A percentile compares a stretch with the other conserved stretches of the same genome.
phyloP scores from a whole-genome alignment of 768 basidiomycete genomes.

The Trametes villosa region DNA sequence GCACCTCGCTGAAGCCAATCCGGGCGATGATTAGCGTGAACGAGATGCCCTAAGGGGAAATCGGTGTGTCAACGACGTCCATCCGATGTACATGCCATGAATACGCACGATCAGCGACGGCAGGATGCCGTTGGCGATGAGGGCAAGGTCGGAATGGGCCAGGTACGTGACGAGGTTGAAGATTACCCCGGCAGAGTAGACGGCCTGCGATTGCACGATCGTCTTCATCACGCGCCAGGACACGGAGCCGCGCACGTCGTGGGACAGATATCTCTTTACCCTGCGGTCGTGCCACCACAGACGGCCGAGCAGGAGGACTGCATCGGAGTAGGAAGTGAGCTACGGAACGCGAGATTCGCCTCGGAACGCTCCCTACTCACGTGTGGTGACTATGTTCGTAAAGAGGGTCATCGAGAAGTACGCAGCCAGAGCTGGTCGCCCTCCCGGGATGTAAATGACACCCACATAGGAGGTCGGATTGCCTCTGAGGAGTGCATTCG shows the following conservation, averaged over 20 bases:
- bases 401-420: not conserved
- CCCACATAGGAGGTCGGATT: not conserved
- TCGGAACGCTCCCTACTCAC: not conserved
- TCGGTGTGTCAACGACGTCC: no score
- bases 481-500: not conserved
- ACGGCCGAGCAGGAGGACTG: constrained; percentile 3
- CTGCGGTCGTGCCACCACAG: not conserved
- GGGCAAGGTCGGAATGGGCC: not conserved
- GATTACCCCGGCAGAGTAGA: not conserved
- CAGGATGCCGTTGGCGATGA: not conserved
- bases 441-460: not conserved
- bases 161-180: not conserved
- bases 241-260: not conserved
- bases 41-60: not conserved
- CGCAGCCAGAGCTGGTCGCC: not conserved
- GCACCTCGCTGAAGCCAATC: not conserved
- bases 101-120: not conserved
- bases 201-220: not conserved
- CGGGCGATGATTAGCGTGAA: not conserved
- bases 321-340: not conserved
- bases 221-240: constrained; percentile 5
- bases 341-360: not conserved
- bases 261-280: not conserved
- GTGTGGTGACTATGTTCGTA: not conserved
- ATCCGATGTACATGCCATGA: not conserved